Evolutionary conservation across 495 filamentous ascomycete species (phyloP).

Genomic region (Tricharina praecox): DNA sequence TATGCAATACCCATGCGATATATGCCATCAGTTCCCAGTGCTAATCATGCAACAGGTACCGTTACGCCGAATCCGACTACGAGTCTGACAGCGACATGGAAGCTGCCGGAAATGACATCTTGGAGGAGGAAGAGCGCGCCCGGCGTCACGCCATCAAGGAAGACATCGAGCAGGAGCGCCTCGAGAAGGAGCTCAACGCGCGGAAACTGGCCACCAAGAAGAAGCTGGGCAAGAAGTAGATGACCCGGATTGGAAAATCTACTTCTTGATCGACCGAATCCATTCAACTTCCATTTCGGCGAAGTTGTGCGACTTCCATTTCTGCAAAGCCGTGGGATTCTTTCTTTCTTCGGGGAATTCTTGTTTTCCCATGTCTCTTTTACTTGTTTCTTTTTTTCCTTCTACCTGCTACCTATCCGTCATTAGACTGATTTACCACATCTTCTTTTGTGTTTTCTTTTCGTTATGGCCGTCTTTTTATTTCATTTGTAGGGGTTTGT

Average conservation of each 20-base stretch:
- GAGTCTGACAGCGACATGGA: constrained; percentile 46
- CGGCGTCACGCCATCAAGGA: constrained; percentile 34
- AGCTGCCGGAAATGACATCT: constrained; percentile 41
- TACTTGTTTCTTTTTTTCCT: not conserved
- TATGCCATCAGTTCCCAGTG: not conserved
- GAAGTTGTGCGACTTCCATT: no score
- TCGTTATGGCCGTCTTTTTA: no score
- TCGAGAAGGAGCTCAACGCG: constrained; percentile 20
- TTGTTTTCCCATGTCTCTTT: no score
- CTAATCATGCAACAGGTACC: constrained; percentile 14
- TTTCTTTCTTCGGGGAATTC: no score
- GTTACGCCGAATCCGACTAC: constrained; percentile 30
- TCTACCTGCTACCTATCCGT: not conserved
- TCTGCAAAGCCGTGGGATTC: no score
- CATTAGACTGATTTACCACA: no score
- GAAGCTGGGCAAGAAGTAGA: constrained; percentile 7
- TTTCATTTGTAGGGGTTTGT: no score
- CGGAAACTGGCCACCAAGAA: constrained; percentile 21
- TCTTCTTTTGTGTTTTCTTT: no score
- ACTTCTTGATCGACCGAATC: no score
- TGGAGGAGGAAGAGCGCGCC: constrained; percentile 40
- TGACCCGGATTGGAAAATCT: not conserved
- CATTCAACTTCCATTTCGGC: no score
- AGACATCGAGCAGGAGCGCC: constrained; percentile 30
- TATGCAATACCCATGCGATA: not conserved